Conservation (phyloP, 2,329 filamentous ascomycete genomes). For the Alternaria sp. region DNA sequence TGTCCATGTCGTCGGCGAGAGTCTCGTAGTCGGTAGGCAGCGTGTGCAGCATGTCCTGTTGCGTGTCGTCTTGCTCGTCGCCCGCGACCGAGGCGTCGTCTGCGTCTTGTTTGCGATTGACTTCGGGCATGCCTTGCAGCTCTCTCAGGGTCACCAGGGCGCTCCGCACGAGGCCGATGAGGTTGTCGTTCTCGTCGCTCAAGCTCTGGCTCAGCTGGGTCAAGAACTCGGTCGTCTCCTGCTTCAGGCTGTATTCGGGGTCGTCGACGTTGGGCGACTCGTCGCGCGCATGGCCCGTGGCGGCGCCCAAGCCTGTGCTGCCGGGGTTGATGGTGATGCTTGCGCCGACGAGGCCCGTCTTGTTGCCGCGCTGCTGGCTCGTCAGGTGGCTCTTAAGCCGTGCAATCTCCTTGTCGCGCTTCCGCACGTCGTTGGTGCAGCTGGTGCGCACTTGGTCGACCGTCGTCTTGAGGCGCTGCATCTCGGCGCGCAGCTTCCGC, state of each 20-base stretch:
- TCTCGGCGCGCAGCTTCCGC: conserved; percentile 82
- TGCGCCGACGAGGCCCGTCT: conserved; percentile 54
- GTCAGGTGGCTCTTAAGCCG: conserved; percentile 85
- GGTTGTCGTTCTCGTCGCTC: conserved; percentile 88
- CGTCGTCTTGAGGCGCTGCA: conserved; percentile 76
- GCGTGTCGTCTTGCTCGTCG: conserved; percentile 41
- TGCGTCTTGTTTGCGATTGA: conserved; percentile 30
- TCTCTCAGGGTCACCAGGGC: conserved; percentile 75
- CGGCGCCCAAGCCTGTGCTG: conserved; percentile 28
- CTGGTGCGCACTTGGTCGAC: conserved; percentile 83
- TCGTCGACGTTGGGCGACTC: conserved; percentile 59
- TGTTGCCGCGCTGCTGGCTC: conserved; percentile 63
- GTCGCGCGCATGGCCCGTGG: conserved; percentile 57
- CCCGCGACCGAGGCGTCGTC: conserved; percentile 35
- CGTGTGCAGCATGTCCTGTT: conserved; percentile 49
- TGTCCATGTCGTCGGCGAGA: conserved; percentile 75
- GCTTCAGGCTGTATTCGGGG: conserved; percentile 72
- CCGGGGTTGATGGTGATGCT: conserved; percentile 56
- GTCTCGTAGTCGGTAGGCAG: conserved; percentile 69
- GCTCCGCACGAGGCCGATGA: conserved; percentile 74
- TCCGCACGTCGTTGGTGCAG: conserved; percentile 89
- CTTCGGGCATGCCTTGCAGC: conserved; percentile 60
- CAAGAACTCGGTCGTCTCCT: conserved; percentile 90
- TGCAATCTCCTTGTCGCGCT: conserved; percentile 87
- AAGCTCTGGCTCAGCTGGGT: conserved; percentile 81